Conservation (phyloP, 768 basidiomycete genomes). For the Antrodiella citrinella region DNA sequence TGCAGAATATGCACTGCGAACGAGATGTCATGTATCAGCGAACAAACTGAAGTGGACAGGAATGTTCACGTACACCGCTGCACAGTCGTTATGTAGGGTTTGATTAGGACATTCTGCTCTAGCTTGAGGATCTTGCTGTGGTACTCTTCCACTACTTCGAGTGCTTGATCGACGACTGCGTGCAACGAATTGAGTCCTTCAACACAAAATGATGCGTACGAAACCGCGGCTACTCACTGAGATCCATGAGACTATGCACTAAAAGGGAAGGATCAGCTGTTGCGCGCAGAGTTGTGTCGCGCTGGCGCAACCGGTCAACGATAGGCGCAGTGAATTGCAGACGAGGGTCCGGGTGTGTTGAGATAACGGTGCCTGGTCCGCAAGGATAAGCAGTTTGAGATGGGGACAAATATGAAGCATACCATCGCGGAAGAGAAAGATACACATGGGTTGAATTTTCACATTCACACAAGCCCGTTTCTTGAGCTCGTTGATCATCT, state of each 20-base stretch:
- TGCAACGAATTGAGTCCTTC: background rate
- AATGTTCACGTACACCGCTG: conserved; percentile 4
- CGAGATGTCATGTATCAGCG: no score
- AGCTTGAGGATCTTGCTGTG: conserved; percentile 45
- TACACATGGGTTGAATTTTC: conserved; percentile 49
- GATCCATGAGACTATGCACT: conserved; percentile 58
- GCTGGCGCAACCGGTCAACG: conserved; percentile 39
- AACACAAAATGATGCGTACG: no score
- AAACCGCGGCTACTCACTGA: conserved; percentile 21
- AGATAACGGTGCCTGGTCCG: conserved; percentile 52
- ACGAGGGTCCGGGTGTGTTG: conserved; percentile 38
- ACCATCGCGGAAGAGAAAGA: conserved; percentile 61
- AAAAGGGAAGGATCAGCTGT: conserved; percentile 59
- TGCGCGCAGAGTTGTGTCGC: conserved; percentile 49
- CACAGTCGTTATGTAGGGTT: conserved; percentile 12
- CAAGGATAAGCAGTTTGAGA: background rate
- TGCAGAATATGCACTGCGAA: conserved; percentile 66
- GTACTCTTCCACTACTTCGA: conserved; percentile 60
- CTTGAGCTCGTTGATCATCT: conserved; percentile 27
- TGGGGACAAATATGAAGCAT: conserved; percentile 8
- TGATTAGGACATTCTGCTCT: conserved; percentile 10
- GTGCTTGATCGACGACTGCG: conserved; percentile 54
- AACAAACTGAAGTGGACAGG: background rate
- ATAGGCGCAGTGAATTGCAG: conserved; percentile 46
- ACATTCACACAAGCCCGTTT: conserved; percentile 49